Evolutionary conservation across 495 filamentous ascomycete species (phyloP).

Genomic region (Xylaria flabelliformis): DNA sequence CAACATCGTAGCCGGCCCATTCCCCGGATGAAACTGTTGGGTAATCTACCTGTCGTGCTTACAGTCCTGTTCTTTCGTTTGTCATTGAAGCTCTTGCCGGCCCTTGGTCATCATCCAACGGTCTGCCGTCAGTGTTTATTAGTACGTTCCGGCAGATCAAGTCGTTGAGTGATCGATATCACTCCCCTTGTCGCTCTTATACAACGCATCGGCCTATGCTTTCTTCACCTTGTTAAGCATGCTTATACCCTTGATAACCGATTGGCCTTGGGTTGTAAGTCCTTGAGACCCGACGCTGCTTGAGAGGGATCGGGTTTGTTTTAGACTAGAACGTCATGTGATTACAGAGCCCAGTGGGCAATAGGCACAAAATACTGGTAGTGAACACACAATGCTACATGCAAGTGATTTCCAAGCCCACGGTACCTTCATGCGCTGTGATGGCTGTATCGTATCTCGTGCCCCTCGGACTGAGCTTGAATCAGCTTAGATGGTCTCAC

Average conservation of each 20-base stretch:
- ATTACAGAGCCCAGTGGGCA: background rate
- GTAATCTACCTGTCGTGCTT: conserved; percentile 1
- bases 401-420: conserved; percentile 8
- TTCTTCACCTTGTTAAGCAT: background rate
- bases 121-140: background rate
- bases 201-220: background rate
- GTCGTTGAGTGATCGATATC: background rate
- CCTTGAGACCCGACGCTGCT: background rate
- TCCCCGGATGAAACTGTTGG: background rate
- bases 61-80: conserved; percentile 9
- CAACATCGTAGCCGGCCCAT: conserved; percentile 2
- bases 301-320: background rate
- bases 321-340: background rate
- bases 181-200: background rate
- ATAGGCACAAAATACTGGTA: background rate
- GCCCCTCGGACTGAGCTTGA: background rate
- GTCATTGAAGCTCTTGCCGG: background rate
- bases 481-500: background rate
- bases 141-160: background rate
- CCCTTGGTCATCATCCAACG: background rate
- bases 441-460: conserved; percentile 1
- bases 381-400: background rate
- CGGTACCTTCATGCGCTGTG: background rate
- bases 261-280: too few relatives aligned
- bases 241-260: background rate